Percentiles rank a stretch among this genome's conserved stretches.
Evolutionary conservation across 768 basidiomycete genomes (phyloP).

Genomic region (Suillus paluster): DNA sequence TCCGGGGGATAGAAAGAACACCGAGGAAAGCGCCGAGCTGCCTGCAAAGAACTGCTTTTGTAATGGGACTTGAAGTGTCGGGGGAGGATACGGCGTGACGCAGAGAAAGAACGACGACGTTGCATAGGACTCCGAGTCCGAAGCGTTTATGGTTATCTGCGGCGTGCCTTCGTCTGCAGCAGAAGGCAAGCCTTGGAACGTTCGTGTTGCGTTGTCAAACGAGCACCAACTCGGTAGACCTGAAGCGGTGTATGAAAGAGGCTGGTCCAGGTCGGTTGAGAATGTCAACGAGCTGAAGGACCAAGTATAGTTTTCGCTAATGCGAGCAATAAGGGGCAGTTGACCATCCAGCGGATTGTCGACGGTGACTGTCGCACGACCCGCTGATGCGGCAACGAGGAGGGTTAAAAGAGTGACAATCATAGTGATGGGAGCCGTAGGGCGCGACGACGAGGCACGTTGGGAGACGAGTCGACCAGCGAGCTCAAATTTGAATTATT

Average conservation of each 20-base stretch:
- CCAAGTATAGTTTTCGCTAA: constrained; percentile 69
- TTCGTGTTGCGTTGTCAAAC: constrained; percentile 63
- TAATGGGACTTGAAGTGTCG: constrained; percentile 57
- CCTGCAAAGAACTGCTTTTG: constrained; percentile 60
- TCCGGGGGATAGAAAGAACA: constrained; percentile 63
- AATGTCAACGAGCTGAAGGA: constrained; percentile 71
- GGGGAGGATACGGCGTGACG: constrained; percentile 57
- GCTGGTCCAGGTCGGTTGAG: constrained; percentile 44
- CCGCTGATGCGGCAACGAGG: constrained; percentile 43
- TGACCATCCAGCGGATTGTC: constrained; percentile 70
- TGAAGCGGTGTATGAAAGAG: constrained; percentile 56
- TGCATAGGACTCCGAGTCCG: constrained; percentile 53
- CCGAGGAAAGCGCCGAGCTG: constrained; percentile 76
- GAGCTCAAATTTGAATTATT: constrained; percentile 45
- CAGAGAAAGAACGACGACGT: constrained; percentile 60
- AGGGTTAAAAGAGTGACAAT: constrained; percentile 60
- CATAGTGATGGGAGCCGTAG: constrained; percentile 66
- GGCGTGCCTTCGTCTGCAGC: constrained; percentile 64
- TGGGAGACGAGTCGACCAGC: constrained; percentile 59
- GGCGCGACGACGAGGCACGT: constrained; percentile 42
- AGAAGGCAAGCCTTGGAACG: constrained; percentile 74
- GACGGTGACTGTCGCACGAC: constrained; percentile 53
- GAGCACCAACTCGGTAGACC: constrained; percentile 75
- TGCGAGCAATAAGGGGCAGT: constrained; percentile 77
- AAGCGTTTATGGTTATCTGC: constrained; percentile 65